Conservation (phyloP, 352 stramenopile genomes). For the Elongisporangium senticosum region DNA sequence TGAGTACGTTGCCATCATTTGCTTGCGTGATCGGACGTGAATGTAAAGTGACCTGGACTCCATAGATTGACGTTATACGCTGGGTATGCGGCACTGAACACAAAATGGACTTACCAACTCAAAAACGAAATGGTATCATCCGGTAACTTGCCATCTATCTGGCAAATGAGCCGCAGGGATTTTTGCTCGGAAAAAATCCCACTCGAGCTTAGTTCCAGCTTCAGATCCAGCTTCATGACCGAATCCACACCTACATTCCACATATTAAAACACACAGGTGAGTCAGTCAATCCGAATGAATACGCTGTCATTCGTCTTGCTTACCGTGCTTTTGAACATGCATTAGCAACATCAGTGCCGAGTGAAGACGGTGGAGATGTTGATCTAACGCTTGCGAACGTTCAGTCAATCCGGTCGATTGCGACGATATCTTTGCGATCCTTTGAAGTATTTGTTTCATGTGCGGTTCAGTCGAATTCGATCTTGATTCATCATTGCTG, state of each 20-base stretch:
- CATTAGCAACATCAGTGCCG: neutral
- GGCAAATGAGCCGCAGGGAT: neutral
- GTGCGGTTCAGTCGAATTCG: conserved; percentile 13
- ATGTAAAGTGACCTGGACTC: neutral
- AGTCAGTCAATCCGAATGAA: neutral
- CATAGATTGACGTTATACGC: neutral
- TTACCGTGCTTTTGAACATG: neutral
- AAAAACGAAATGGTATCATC: neutral
- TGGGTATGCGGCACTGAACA: too few relatives aligned
- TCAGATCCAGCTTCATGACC: neutral
- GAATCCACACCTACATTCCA: neutral
- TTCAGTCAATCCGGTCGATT: conserved; percentile 17
- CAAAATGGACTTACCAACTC: neutral
- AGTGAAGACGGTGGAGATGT: conserved; percentile 22
- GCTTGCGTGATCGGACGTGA: neutral
- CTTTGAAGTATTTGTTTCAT: conserved; percentile 30
- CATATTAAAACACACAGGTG: too few relatives aligned
- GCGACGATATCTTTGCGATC: conserved; percentile 29
- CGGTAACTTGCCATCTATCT: neutral
- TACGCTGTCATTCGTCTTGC: neutral
- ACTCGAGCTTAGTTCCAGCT: neutral
- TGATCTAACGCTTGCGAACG: conserved; percentile 32
- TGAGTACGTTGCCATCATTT: neutral
- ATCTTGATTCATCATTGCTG: conserved; percentile 3
- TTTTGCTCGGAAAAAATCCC: neutral